Evolutionary conservation across 805 yeast genomes (phyloP), one percentile per base, ranked within the genome.

Genomic region (Tetrapisispora iriomotensis): DNA sequence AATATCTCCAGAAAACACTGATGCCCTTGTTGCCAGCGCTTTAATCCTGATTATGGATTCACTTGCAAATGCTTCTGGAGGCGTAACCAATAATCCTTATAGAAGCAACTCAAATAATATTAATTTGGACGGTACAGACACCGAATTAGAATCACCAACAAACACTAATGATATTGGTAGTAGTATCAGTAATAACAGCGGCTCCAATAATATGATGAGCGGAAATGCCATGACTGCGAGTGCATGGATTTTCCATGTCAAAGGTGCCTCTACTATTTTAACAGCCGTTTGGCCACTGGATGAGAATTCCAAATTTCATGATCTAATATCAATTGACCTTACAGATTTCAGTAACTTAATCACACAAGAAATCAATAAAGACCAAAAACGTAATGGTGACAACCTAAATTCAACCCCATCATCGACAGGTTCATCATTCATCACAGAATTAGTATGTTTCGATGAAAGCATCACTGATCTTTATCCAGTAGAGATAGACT

Each of bases 181-280:
- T 10, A 26, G 17, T 12, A 40, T 30, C 12, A 38, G 41, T 19
- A 46, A 53, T 8, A 48, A 52, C 17, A 30, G 29, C 18, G 14
- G 35, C 14, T 14, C 13, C 13, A 17, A 18, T 21, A 18, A 32
- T 17, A 27, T n/a, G 4, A 19, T 28, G 26, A 23, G 34, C 22
- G 20, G 29, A 2, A 36, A 22, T 18, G 27, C 33, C n/a, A 79
- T 87, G 41, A 94, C 96, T 1, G 88, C 96, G 2, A 79, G 92
- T 3, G 95, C 96, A 0, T 90, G 97, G 97, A 79, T 90, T 41
- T 92, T 85, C 67, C 96, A 90, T 54, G 96, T 90, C 10, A 83
- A 92, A 50, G 97, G 96, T 24, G 95, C 96, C 0, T 96, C 96
- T 6, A 88, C 96, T 0, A 90, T 90, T 39, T 67, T 90, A 37